A percentile compares a stretch with the other conserved stretches of the same genome.
Evolutionary conservation across 176 grass and related monocot species (phyloP).

Genomic region (Zoysia pacifica): DNA sequence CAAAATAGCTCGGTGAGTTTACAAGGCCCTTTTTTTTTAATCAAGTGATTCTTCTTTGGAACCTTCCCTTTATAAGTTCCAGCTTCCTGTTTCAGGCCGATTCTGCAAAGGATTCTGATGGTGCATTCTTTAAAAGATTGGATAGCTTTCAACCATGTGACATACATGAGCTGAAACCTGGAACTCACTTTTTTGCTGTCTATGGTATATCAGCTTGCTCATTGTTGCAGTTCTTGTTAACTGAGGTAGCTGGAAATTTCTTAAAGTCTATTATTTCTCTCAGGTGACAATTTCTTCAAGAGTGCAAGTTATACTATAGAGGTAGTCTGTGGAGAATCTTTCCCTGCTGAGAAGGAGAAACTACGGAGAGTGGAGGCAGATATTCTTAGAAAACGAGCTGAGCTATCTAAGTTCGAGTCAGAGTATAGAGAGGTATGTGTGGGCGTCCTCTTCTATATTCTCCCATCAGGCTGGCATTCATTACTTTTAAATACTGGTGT

Average conservation of each 20-base stretch:
- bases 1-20: slow-evolving; percentile 67
- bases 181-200: slow-evolving; percentile 95
- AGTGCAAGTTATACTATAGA: slow-evolving; percentile 93
- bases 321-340: slow-evolving; percentile 80
- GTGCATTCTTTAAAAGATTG: slow-evolving; percentile 96
- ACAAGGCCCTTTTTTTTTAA: slow-evolving; percentile 13
- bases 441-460: slow-evolving; percentile 6
- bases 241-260: background rate
- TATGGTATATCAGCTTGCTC: slow-evolving; percentile 65
- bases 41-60: slow-evolving; percentile 16
- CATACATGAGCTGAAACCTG: slow-evolving; percentile 94
- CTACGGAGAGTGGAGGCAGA: slow-evolving; percentile 76
- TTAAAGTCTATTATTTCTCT: slow-evolving; percentile 29
- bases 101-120: slow-evolving; percentile 76
- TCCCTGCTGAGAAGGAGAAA: slow-evolving; percentile 76
- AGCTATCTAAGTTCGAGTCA: slow-evolving; percentile 91
- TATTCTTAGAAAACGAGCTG: slow-evolving; percentile 85
- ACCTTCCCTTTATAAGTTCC: slow-evolving; percentile 23
- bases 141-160: slow-evolving; percentile 98
- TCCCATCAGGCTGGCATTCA: background rate
- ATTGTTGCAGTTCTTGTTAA: slow-evolving; percentile 10
- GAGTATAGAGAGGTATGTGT: slow-evolving; percentile 85
- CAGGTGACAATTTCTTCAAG: slow-evolving; percentile 99
- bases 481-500: slow-evolving; percentile 12
- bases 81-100: slow-evolving; percentile 56